A percentile compares a stretch with the other conserved stretches of the same genome.
These are phyloP conservation scores for Ogataea thermomethanolica DNA, from an alignment of 805 yeast species.

Conservation along the genomic window DNA sequence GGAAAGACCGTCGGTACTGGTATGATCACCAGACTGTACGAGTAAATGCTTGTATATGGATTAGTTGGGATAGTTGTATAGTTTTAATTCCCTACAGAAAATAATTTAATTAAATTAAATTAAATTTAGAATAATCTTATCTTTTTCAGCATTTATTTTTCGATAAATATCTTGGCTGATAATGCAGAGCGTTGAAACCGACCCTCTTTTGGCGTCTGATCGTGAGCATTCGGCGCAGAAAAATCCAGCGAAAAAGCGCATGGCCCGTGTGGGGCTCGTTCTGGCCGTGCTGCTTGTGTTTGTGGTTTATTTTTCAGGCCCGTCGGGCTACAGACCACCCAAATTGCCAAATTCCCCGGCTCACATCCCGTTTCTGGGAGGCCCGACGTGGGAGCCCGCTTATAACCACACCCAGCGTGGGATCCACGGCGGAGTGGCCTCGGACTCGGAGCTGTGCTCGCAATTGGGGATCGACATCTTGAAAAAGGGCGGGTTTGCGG, in stretches of 20 bases:
- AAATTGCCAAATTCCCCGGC: constrained; percentile 23
- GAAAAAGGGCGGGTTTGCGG: constrained; percentile 69
- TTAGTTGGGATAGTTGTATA: constrained; percentile 7
- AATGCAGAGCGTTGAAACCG: background rate
- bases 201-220: constrained; percentile 1
- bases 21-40: constrained; percentile 71
- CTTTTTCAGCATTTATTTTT: constrained; percentile 1
- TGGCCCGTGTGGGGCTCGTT: background rate
- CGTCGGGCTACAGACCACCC: constrained; percentile 1
- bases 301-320: background rate
- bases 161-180: background rate
- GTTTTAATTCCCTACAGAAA: constrained; percentile 1
- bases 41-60: constrained; percentile 19
- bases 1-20: constrained; percentile 99
- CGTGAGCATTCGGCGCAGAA: no score
- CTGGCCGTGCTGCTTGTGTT: constrained; percentile 1
- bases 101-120: no score
- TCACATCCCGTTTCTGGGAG: constrained; percentile 28
- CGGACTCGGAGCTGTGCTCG: constrained; percentile 64
- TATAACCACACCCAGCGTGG: constrained; percentile 39
- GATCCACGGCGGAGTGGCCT: constrained; percentile 57
- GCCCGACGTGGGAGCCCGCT: constrained; percentile 45
- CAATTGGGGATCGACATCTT: constrained; percentile 56
- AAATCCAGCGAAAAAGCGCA: background rate
- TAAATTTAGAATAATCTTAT: background rate